These are phyloP conservation scores for Saccharomycopsis babjevae DNA, from an alignment of 805 yeast genomes.

Conservation along the genomic window DNA sequence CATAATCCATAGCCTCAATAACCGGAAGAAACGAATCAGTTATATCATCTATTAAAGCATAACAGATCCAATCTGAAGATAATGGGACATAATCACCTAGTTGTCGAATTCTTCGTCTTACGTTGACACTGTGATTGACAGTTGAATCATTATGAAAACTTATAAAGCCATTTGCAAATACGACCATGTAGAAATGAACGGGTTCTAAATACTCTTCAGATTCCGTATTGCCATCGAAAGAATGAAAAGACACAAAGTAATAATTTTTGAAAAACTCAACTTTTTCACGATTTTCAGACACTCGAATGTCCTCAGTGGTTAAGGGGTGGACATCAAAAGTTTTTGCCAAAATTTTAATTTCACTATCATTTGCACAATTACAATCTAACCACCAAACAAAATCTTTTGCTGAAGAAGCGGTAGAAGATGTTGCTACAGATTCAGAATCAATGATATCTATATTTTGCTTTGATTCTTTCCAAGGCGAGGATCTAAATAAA, in stretches of 20 bases:
- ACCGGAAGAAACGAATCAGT: slow-evolving; percentile 57
- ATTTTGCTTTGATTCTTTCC: background rate
- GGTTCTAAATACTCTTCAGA: slow-evolving; percentile 75
- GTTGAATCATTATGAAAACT: slow-evolving; percentile 54
- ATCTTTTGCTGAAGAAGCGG: slow-evolving; percentile 29
- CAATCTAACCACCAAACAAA: slow-evolving; percentile 92
- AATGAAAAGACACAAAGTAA: slow-evolving; percentile 93
- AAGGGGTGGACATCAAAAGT: slow-evolving; percentile 96
- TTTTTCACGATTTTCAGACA: slow-evolving; percentile 95
- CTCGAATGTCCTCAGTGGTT: slow-evolving; percentile 93
- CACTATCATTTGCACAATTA: slow-evolving; percentile 86
- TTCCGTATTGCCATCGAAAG: slow-evolving; percentile 79
- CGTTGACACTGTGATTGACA: slow-evolving; percentile 48
- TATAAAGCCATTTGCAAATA: slow-evolving; percentile 48
- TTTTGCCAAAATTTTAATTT: slow-evolving; percentile 84
- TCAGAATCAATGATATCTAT: background rate
- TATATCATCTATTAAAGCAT: slow-evolving; percentile 56
- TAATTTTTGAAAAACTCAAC: slow-evolving; percentile 85
- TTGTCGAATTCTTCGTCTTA: slow-evolving; percentile 54
- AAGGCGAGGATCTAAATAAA: slow-evolving; percentile 2
- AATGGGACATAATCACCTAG: slow-evolving; percentile 51
- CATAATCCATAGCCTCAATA: slow-evolving; percentile 46
- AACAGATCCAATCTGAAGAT: slow-evolving; percentile 55
- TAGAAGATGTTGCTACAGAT: background rate
- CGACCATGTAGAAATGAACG: slow-evolving; percentile 50